Conservation (phyloP, 257 asterid species). For the Vinca minor region DNA sequence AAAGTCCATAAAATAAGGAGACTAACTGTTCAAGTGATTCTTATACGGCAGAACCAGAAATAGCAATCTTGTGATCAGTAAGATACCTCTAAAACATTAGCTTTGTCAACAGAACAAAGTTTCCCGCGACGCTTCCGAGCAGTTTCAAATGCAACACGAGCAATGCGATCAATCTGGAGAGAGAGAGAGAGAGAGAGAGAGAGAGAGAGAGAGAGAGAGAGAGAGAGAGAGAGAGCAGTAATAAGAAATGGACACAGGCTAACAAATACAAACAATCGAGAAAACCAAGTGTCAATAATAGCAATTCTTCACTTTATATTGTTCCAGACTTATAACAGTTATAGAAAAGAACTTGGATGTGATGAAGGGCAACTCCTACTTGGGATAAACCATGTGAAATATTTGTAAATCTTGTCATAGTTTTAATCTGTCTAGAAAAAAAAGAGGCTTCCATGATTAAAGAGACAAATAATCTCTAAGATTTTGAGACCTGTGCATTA, state of each 20-base stretch:
- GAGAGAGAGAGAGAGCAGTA: not conserved
- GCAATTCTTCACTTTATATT: conserved; percentile 4
- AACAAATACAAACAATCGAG: not conserved
- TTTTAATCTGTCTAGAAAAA: not conserved
- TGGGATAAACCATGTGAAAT: not conserved
- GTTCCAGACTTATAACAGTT: not conserved
- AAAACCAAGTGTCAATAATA: not conserved
- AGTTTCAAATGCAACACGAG: conserved; percentile 91
- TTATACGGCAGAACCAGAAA: conserved; percentile 1
- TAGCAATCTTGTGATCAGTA: conserved; percentile 3
- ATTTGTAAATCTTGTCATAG: not conserved
- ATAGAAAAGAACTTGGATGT: not conserved
- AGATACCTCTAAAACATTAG: conserved; percentile 93
- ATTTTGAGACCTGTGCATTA: not conserved
- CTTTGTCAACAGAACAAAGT: conserved; percentile 96
- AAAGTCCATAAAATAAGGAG: not conserved
- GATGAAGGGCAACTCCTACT: not conserved
- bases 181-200: too few species aligned
- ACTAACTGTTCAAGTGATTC: not conserved
- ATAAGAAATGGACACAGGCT: not conserved
- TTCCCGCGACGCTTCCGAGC: conserved; percentile 83
- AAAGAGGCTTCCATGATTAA: not conserved
- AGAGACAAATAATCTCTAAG: not conserved
- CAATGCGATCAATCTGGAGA: conserved; percentile 89
- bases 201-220: too few species aligned